A percentile compares a stretch with the other conserved stretches of the same genome.
Conservation (phyloP, 2,329 filamentous ascomycete species). For the Anthostomella pinea region DNA sequence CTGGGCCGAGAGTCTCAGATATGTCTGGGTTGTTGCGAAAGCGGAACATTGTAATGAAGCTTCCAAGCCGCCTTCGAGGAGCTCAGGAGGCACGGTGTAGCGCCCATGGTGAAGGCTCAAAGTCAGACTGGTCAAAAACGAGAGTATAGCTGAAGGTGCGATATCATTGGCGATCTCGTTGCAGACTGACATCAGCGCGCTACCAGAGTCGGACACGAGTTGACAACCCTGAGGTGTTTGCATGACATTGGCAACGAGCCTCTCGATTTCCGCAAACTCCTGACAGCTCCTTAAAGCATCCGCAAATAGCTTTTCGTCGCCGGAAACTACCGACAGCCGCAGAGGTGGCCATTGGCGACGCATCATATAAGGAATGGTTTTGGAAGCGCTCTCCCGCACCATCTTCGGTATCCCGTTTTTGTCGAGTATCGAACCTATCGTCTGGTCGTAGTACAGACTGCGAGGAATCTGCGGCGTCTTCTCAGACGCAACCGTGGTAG, state of each 20-base stretch:
- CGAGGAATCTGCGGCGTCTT: background rate
- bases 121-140: conserved; percentile 41
- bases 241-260: conserved; percentile 20
- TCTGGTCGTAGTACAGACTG: background rate
- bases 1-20: conserved; percentile 7
- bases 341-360: conserved; percentile 18
- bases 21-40: conserved; percentile 17
- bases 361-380: conserved; percentile 26
- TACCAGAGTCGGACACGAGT: conserved; percentile 8
- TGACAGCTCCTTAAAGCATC: conserved; percentile 9
- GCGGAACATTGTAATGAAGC: conserved; percentile 24
- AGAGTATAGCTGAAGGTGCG: conserved; percentile 25
- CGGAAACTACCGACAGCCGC: background rate
- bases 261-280: conserved; percentile 21
- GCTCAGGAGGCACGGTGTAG: conserved; percentile 21
- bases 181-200: conserved; percentile 3
- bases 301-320: conserved; percentile 5
- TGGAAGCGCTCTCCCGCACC: conserved; percentile 12
- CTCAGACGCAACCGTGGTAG: background rate
- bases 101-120: conserved; percentile 30
- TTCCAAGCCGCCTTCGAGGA: conserved; percentile 32
- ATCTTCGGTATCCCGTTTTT: conserved; percentile 28
- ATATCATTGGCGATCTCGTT: conserved; percentile 4
- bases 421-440: conserved; percentile 13
- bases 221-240: conserved; percentile 18